These are phyloP conservation scores for Trifolium repens DNA, from an alignment of 306 rosid genomes.

Conservation along the genomic window DNA sequence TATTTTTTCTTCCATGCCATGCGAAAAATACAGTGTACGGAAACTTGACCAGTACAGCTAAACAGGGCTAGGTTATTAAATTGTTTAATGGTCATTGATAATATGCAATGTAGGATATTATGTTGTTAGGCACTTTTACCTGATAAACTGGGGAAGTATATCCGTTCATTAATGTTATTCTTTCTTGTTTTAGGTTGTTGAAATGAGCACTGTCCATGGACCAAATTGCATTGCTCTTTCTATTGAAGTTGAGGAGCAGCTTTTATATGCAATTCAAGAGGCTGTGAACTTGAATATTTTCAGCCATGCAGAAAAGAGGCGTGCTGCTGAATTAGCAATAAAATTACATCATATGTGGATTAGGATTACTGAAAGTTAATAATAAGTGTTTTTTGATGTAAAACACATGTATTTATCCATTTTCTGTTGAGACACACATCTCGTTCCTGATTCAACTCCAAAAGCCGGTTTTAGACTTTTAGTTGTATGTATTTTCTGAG, in stretches of 20 bases:
- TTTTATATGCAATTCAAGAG: constrained; percentile 68
- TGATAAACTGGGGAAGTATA: constrained; percentile 3
- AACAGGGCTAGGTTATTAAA: background rate
- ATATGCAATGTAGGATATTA: background rate
- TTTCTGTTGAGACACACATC: constrained; percentile 7
- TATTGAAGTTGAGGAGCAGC: constrained; percentile 61
- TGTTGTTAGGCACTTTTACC: background rate
- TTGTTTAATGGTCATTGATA: background rate
- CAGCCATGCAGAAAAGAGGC: constrained; percentile 67
- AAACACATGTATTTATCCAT: constrained; percentile 8
- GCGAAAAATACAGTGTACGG: background rate
- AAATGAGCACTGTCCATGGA: constrained; percentile 71
- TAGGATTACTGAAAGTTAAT: constrained; percentile 41
- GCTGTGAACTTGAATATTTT: constrained; percentile 58
- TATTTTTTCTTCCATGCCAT: background rate
- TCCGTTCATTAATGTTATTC: background rate
- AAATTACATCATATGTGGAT: constrained; percentile 74
- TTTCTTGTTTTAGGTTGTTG: constrained; percentile 62
- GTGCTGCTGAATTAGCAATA: constrained; percentile 58
- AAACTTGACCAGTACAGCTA: background rate
- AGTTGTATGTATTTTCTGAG: constrained; percentile 21
- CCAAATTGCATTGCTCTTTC: constrained; percentile 63
- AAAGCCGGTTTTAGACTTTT: constrained; percentile 1
- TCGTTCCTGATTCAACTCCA: constrained; percentile 7
- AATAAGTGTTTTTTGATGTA: constrained; percentile 3